Conservation (phyloP, 2,329 filamentous ascomycete genomes). For the Septoria petroselini region DNA sequence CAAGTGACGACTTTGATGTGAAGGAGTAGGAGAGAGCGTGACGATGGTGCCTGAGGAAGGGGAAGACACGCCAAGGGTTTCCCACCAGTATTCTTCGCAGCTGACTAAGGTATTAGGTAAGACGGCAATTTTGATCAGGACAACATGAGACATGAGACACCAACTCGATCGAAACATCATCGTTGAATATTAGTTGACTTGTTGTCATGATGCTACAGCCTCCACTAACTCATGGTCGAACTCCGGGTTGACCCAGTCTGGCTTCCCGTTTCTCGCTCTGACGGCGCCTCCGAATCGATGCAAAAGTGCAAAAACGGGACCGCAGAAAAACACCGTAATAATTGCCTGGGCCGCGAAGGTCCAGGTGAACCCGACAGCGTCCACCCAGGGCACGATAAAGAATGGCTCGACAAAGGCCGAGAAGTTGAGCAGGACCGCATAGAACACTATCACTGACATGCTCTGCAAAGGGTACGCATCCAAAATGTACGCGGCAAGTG, state of each 20-base stretch:
- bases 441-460: constrained; percentile 25
- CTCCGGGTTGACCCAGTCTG: constrained; percentile 22
- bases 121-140: too few relatives aligned
- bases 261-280: constrained; percentile 15
- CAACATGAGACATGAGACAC: too few relatives aligned
- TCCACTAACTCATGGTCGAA: constrained; percentile 19
- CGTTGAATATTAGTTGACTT: too few relatives aligned
- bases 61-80: too few relatives aligned
- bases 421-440: constrained; percentile 23
- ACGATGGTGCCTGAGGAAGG: too few relatives aligned
- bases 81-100: too few relatives aligned
- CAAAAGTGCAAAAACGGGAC: constrained; percentile 20
- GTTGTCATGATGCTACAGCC: not conserved
- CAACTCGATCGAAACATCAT: too few relatives aligned
- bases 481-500: constrained; percentile 22
- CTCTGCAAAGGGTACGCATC: constrained; percentile 24
- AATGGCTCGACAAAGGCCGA: constrained; percentile 23
- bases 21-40: too few relatives aligned
- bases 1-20: too few relatives aligned
- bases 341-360: constrained; percentile 23
- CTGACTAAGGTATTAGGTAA: too few relatives aligned
- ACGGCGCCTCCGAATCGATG: constrained; percentile 18
- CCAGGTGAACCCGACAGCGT: constrained; percentile 22
- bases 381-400: constrained; percentile 23
- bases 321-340: constrained; percentile 22